Percentiles rank a stretch among this genome's conserved stretches.
Conservation (phyloP, 768 basidiomycete species). For the Naganishia vaughanmartiniae region DNA sequence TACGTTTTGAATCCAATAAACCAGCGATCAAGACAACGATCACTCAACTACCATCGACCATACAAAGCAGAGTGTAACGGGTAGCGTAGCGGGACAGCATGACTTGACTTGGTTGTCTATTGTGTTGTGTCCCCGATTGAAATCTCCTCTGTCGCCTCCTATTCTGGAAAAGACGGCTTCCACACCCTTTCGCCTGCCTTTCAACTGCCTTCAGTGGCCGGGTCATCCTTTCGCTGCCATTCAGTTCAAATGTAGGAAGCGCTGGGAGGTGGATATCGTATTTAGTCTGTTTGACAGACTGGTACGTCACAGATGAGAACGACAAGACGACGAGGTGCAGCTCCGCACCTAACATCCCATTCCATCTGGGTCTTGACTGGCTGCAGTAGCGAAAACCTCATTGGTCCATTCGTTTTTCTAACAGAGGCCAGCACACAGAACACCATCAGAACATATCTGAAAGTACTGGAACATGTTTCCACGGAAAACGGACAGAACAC, state of each 20-base stretch:
- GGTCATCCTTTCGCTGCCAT: not conserved
- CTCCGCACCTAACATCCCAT: not conserved
- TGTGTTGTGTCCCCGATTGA: not conserved
- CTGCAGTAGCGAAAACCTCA: not conserved
- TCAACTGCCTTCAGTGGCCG: not conserved
- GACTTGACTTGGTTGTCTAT: not conserved
- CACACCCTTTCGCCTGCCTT: not conserved
- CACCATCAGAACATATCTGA: not conserved
- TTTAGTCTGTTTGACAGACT: too few relatives aligned
- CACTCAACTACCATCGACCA: not conserved
- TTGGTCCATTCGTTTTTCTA: not conserved
- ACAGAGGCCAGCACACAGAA: not conserved
- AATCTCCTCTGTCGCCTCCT: not conserved
- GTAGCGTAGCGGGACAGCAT: too few relatives aligned
- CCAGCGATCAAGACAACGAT: not conserved
- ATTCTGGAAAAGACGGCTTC: not conserved
- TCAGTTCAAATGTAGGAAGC: too few relatives aligned
- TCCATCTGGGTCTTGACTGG: not conserved
- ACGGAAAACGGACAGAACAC: too few relatives aligned
- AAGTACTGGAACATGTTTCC: too few relatives aligned
- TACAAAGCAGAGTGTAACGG: not conserved
- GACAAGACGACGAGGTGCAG: too few relatives aligned
- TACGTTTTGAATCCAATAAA: not conserved
- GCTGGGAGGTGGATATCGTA: too few relatives aligned
- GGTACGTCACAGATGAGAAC: too few relatives aligned